Base-by-base conservation (phyloP, 202 grass and related monocot genomes). In the Digitaria exilis region DNA sequence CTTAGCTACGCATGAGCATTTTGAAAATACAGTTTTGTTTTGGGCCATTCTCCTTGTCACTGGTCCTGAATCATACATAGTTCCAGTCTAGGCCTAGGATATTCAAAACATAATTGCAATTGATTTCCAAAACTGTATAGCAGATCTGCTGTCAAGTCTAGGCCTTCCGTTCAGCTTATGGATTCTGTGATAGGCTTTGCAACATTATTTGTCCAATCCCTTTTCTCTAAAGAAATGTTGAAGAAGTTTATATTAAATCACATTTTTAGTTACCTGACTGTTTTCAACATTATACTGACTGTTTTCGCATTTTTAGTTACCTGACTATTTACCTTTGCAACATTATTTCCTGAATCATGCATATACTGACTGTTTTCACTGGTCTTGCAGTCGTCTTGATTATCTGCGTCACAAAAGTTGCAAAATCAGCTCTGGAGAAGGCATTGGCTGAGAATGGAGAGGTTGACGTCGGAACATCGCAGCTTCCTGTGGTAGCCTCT, bases 371-470 rank as follows among this genome's bases (percentile, higher is more conserved):
- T 11, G 34, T 55, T 58, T 88, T 43, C 22, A 31, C 9, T 46
- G n/a, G 1, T 49, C 43, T 21, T 92, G 81, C 88, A 99, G 96
- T 87, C 78, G 57, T 96, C 64, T 79, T 96, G 63, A 90, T 99
- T 75, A 72, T 99, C 80, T 96, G 91, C 1, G 85, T 96, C 51
- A 99, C 96, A 84, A 96, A 69, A 86, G 84, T 99, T 37, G 96
- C 96, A 42, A 99, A 99, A 75, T 83, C 93, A 55, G 86, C 96
- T 74, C 18, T 99, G 84, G 96, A 99, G 65, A 99, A 96, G 61
- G 96, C 96, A 15, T 82, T 99, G 85, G 93, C 93, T 16, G 96
- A 99, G 87, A 99, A 99, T 70, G 85, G 89, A 32, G 96, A 87
- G 68, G 57, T 89, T 0, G 92, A 92, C 15, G 75, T 89, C 43